phyloP scores from a whole-genome alignment of 768 basidiomycete species.

The Coprinopsis marcescibilis region DNA sequence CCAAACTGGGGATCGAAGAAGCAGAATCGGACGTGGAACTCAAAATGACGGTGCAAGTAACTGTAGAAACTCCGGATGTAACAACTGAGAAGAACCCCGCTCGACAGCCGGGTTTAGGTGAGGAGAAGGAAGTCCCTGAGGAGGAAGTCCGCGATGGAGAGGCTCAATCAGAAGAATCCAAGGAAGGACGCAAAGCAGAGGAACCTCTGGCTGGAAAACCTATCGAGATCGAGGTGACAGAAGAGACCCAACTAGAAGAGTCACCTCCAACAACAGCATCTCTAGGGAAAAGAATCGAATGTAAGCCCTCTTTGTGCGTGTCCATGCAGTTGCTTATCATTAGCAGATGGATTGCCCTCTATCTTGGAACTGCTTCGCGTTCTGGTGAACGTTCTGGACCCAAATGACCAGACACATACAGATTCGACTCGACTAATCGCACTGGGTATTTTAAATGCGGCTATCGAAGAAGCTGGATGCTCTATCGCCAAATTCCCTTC shows the following conservation, averaged over 20 bases:
- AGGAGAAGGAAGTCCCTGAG: not conserved
- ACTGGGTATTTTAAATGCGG: conserved; percentile 79
- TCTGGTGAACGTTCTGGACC: conserved; percentile 91
- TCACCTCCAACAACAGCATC: conserved; percentile 20
- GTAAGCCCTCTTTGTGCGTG: conserved; percentile 25
- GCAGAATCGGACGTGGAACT: conserved; percentile 52
- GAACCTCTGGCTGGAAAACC: too few relatives aligned
- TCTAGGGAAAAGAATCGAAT: conserved; percentile 32
- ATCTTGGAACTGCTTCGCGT: conserved; percentile 90
- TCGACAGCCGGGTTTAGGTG: too few relatives aligned
- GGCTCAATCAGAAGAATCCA: conserved; percentile 9
- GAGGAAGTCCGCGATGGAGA: not conserved
- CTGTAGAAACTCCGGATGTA: conserved; percentile 5
- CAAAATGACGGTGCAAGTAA: conserved; percentile 47
- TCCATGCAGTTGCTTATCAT: conserved; percentile 1
- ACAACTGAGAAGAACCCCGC: conserved; percentile 5
- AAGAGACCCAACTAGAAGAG: too few relatives aligned
- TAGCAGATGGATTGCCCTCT: conserved; percentile 82
- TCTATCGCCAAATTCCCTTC: conserved; percentile 75
- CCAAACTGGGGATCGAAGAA: conserved; percentile 49
- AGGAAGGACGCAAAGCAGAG: too few relatives aligned
- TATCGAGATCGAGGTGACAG: too few relatives aligned
- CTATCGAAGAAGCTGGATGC: conserved; percentile 79
- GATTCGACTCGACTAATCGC: conserved; percentile 92
- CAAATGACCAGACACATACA: conserved; percentile 90